phyloP scores from a whole-genome alignment of 73 alveolate species.

The Paramecium tetraurelia region DNA sequence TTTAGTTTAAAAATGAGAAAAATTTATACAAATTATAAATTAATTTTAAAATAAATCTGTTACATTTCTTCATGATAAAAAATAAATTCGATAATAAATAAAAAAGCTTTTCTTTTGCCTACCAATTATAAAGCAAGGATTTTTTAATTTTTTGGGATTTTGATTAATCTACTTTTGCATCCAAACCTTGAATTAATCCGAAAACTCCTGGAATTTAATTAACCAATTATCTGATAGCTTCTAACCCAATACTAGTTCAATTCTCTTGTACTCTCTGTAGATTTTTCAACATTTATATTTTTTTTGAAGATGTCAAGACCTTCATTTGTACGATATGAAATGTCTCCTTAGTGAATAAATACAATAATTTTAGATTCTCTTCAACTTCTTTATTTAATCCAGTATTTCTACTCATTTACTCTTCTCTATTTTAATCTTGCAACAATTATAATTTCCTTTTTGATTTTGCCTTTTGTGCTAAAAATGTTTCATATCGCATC shows the following conservation, averaged over 20 bases:
- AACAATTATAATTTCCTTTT: not conserved
- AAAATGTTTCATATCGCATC: not conserved
- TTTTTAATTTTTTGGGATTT: not conserved
- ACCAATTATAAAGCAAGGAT: not conserved
- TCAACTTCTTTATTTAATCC: conserved; percentile 26
- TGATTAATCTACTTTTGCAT: not conserved
- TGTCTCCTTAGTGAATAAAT: not conserved
- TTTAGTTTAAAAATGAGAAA: not conserved
- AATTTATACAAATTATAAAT: not conserved
- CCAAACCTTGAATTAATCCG: not conserved
- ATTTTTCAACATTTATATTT: not conserved
- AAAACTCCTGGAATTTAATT: not conserved
- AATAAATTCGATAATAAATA: not conserved
- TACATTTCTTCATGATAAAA: not conserved
- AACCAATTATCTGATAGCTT: not conserved
- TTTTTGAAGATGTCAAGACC: no score
- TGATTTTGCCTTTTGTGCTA: not conserved
- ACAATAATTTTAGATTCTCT: not conserved
- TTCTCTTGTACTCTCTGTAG: not conserved
- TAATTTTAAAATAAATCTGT: not conserved
- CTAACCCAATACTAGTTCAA: not conserved
- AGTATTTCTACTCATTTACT: conserved; percentile 46
- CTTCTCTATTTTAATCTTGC: conserved; percentile 13
- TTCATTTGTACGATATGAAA: not conserved
- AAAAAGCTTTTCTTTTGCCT: not conserved